Base-by-base conservation (phyloP, 352 stramenopile genomes). In the Globisporangium abappressorium region DNA sequence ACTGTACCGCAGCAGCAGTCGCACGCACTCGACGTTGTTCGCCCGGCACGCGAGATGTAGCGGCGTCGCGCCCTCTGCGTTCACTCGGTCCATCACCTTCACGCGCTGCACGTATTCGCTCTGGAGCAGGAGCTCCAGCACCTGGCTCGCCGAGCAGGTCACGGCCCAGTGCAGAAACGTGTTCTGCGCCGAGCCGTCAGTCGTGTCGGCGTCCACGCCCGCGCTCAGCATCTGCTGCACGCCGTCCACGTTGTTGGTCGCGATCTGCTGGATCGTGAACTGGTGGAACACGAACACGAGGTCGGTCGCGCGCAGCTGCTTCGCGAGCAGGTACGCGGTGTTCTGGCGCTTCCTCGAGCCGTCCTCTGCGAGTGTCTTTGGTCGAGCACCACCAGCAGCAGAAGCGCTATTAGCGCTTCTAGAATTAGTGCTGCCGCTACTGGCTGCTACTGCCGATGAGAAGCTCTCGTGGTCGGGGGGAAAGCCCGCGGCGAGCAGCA, bases 261-360 rank as follows among this genome's bases (percentile, higher is more conserved):
- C 88, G 36, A 96, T 76, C 56, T 96, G 80, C 65, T 96, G 88
- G 54, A 96, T 86, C n/a, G 86, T 70, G 69, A 94, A 96, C 72
- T 96, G 88, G 64, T 92, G 84, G 64, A 96, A 96, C 28, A 94
- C 86, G 60, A 89, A 78, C 33, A 96, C 58, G 26, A 94, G 70
- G 41, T 93, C 83, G 38, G 76, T 64, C 30, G 79, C 78, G 53
- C 86, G 75, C 26, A 88, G 69, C 54, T 87, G 69, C 68, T 89
- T 70, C 15, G 88, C 86, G 30, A 96, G 60, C 54, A 73, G 72
- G 67, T 94, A 95, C 28, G 88, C 77, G 7, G 87, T 89, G 46
- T 60, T 49, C 22, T 57, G 41, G 46, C 68, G 72, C 57, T 79
- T 81, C 7, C 20, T 24, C 12, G 11, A 11, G 5, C 30, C 18